Conservation (phyloP, 2,329 filamentous ascomycete species). For the Ilyonectria sp. region DNA sequence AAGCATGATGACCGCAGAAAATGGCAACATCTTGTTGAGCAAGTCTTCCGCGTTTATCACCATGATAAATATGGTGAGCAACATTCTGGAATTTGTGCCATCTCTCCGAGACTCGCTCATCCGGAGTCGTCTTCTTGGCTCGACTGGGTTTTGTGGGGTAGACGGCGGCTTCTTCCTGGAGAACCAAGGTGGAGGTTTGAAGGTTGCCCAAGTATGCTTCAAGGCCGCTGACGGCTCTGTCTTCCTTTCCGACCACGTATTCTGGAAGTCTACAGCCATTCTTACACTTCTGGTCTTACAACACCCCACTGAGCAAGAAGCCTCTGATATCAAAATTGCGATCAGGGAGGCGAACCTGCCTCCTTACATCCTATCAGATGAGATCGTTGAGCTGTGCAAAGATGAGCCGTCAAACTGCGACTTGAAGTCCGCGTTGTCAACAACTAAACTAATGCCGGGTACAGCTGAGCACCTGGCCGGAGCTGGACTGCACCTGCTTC, state of each 20-base stretch:
- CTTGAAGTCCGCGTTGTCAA: not conserved
- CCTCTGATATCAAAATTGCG: not conserved
- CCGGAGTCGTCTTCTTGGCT: not conserved
- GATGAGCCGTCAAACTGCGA: too few species aligned
- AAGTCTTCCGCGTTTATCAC: slow-evolving; percentile 13
- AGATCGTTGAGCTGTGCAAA: not conserved
- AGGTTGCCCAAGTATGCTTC: not conserved
- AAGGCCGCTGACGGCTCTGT: not conserved
- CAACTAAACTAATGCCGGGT: not conserved
- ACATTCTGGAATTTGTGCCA: not conserved
- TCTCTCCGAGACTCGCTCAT: not conserved
- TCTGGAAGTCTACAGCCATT: not conserved
- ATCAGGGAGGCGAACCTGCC: not conserved
- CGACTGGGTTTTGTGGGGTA: not conserved
- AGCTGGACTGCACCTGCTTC: not conserved
- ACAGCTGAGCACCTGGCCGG: not conserved
- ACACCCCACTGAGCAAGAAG: not conserved
- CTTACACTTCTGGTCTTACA: not conserved
- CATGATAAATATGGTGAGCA: slow-evolving; percentile 48
- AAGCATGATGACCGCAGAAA: not conserved
- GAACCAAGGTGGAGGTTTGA: not conserved
- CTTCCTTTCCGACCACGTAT: not conserved
- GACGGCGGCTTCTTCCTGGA: not conserved
- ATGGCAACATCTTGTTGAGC: slow-evolving; percentile 3
- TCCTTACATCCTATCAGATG: not conserved